A percentile compares a stretch with the other conserved stretches of the same genome.
Evolutionary conservation across 106 monocot genomes (phyloP).

Genomic region (Chionographis japonica): DNA sequence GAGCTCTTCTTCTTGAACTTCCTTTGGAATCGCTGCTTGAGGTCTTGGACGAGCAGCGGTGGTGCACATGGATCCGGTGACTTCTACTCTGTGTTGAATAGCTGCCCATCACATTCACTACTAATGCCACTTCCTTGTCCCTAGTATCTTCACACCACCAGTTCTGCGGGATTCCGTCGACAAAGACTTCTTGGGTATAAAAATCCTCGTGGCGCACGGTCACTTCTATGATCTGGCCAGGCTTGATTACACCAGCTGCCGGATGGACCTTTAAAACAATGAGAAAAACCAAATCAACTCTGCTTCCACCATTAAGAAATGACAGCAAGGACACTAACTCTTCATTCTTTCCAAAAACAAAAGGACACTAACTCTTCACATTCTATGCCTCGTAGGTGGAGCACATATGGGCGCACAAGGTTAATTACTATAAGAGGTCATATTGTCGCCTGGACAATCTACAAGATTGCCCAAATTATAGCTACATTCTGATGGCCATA

Average conservation of each 20-base stretch:
- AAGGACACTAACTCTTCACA: too few species aligned
- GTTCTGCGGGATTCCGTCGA: conserved; percentile 36
- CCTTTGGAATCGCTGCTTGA: conserved; percentile 10
- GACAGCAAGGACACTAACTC: background rate
- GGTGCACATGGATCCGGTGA: conserved; percentile 31
- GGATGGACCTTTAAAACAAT: conserved; percentile 34
- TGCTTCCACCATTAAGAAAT: background rate
- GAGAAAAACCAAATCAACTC: background rate
- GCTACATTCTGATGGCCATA: too few species aligned
- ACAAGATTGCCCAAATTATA: too few species aligned
- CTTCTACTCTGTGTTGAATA: conserved; percentile 22
- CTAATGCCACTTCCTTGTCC: conserved; percentile 41
- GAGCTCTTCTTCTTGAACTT: conserved; percentile 18
- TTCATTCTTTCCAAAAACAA: too few species aligned
- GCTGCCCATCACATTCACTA: conserved; percentile 33
- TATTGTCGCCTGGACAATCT: too few species aligned
- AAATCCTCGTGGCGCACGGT: conserved; percentile 41
- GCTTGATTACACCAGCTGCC: conserved; percentile 45
- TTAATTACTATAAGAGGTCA: too few species aligned
- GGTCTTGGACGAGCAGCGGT: conserved; percentile 20
- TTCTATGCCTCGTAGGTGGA: too few species aligned
- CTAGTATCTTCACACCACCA: conserved; percentile 38
- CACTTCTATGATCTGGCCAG: conserved; percentile 39
- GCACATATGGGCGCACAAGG: too few species aligned
- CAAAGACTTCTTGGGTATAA: conserved; percentile 28